phyloP scores from a whole-genome alignment of 2,329 filamentous ascomycete species.

The Claviceps pusilla region DNA sequence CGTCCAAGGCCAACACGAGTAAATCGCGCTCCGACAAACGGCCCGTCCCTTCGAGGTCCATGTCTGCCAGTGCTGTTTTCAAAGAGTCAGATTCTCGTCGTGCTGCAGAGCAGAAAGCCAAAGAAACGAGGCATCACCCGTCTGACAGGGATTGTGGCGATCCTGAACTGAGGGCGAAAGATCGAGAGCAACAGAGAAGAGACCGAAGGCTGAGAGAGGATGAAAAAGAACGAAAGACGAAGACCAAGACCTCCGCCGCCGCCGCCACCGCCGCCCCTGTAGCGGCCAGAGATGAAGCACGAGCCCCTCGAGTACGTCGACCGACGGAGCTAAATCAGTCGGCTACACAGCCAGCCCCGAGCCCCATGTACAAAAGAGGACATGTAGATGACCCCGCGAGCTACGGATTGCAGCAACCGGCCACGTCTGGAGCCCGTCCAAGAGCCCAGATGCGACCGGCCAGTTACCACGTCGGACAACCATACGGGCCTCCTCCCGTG shows the following conservation, averaged over 20 bases:
- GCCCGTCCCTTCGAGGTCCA: slow-evolving; percentile 19
- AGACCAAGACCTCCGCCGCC: background rate
- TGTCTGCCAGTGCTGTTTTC: slow-evolving; percentile 19
- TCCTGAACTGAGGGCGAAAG: slow-evolving; percentile 10
- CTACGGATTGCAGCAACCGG: slow-evolving; percentile 22
- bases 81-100: slow-evolving; percentile 32
- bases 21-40: slow-evolving; percentile 28
- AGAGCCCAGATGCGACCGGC: slow-evolving; percentile 20
- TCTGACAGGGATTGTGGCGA: slow-evolving; percentile 11
- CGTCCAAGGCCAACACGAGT: slow-evolving; percentile 36
- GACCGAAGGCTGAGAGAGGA: slow-evolving; percentile 13
- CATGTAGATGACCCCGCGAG: slow-evolving; percentile 21
- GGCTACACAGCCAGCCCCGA: slow-evolving; percentile 18
- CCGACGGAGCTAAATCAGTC: slow-evolving; percentile 18
- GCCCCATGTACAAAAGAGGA: slow-evolving; percentile 15
- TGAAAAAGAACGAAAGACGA: slow-evolving; percentile 7
- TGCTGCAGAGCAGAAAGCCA: slow-evolving; percentile 16
- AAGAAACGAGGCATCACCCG: slow-evolving; percentile 10
- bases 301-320: slow-evolving; percentile 14
- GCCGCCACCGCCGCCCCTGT: slow-evolving; percentile 1
- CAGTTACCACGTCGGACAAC: slow-evolving; percentile 22
- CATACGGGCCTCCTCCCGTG: slow-evolving; percentile 9
- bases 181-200: slow-evolving; percentile 16
- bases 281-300: slow-evolving; percentile 11
- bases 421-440: slow-evolving; percentile 16